Percentiles rank a stretch among this genome's conserved stretches.
These are phyloP conservation scores for Agaricus subrufescens DNA, from an alignment of 768 basidiomycete species.

Conservation along the genomic window DNA sequence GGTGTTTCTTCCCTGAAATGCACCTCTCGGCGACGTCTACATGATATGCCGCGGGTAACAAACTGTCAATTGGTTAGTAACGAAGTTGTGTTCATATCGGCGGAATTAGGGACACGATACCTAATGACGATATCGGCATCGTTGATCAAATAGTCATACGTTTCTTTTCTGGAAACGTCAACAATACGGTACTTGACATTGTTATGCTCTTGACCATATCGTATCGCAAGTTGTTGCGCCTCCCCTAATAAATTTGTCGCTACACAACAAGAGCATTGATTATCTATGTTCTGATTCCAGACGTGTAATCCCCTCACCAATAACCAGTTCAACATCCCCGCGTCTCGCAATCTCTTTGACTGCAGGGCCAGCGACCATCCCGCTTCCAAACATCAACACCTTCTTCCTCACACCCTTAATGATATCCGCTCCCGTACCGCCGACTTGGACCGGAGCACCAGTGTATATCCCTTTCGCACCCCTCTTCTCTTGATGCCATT, in stretches of 20 bases:
- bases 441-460: not conserved
- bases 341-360: conserved; percentile 67
- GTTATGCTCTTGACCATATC: conserved; percentile 24
- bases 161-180: conserved; percentile 48
- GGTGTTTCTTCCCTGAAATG: conserved; percentile 61
- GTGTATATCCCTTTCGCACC: conserved; percentile 1
- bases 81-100: not conserved
- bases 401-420: conserved; percentile 31
- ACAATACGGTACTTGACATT: conserved; percentile 55
- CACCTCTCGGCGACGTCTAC: conserved; percentile 67
- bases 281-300: not conserved
- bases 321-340: conserved; percentile 60
- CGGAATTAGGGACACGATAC: conserved; percentile 31
- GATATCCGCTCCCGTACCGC: not conserved
- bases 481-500: conserved; percentile 25
- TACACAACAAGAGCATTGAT: conserved; percentile 21
- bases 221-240: conserved; percentile 39
- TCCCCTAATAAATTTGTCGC: conserved; percentile 71
- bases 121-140: conserved; percentile 81
- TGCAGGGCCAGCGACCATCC: conserved; percentile 93
- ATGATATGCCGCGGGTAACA: conserved; percentile 79
- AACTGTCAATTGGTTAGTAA: conserved; percentile 34
- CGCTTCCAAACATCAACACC: conserved; percentile 82
- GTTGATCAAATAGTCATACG: conserved; percentile 47
- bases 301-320: conserved; percentile 52